A percentile compares a stretch with the other conserved stretches of the same genome.
Conservation (phyloP, 2,329 filamentous ascomycete species). For the Fusarium haematococcum region DNA sequence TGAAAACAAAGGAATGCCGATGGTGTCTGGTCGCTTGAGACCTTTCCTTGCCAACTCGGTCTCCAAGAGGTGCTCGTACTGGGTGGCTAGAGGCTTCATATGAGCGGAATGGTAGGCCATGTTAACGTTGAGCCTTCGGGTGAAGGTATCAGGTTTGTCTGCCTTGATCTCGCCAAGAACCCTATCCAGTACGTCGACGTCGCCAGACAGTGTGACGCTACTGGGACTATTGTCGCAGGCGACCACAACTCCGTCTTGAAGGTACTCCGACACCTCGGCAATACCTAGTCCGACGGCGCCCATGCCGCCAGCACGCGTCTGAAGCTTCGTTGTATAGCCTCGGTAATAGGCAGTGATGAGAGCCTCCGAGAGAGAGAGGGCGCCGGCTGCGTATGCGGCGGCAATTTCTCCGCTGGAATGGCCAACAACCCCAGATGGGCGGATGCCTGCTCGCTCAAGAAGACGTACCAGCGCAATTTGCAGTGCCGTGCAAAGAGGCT, state of each 20-base stretch:
- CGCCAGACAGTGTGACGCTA: constrained; percentile 62
- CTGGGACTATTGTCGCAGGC: constrained; percentile 63
- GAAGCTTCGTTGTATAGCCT: not conserved
- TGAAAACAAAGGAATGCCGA: not conserved
- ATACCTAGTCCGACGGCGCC: constrained; percentile 6
- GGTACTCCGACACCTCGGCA: not conserved
- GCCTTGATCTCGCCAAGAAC: constrained; percentile 50
- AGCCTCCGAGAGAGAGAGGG: not conserved
- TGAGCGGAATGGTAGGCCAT: constrained; percentile 64
- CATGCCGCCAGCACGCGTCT: not conserved
- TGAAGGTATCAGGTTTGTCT: constrained; percentile 54
- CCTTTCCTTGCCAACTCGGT: not conserved
- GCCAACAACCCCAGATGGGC: not conserved
- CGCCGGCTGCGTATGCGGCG: not conserved
- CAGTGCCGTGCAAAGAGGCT: not conserved
- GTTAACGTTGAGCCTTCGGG: constrained; percentile 57
- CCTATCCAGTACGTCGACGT: constrained; percentile 54
- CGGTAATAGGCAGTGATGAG: not conserved
- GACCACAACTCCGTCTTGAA: constrained; percentile 32
- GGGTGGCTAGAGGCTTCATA: constrained; percentile 59
- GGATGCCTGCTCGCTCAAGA: not conserved
- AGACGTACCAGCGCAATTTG: not conserved
- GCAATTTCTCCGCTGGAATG: not conserved
- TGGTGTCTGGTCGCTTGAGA: not conserved
- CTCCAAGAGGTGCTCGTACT: constrained; percentile 51